Conservation (phyloP, 116 monocot species). For the Iris pallida region DNA sequence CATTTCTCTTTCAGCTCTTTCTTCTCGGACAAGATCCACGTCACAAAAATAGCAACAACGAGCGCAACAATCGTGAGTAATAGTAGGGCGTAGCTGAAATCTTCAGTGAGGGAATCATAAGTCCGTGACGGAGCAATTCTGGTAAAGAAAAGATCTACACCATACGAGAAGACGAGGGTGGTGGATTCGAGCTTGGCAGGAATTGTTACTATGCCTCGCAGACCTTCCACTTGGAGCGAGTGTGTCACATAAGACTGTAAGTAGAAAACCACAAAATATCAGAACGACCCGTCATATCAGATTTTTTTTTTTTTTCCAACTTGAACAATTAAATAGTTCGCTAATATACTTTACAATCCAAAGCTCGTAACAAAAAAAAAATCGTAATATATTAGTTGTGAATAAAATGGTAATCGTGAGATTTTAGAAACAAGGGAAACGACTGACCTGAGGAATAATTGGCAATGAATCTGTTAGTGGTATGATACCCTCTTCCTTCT, state of each 20-base stretch:
- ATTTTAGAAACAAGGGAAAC: slow-evolving; percentile 11
- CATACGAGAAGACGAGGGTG: slow-evolving; percentile 74
- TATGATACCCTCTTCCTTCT: slow-evolving; percentile 95
- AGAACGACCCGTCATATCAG: not conserved
- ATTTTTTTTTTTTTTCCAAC: not conserved
- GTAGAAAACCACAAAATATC: not conserved
- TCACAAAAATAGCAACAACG: slow-evolving; percentile 66
- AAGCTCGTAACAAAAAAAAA: not conserved
- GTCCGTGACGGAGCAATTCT: slow-evolving; percentile 77
- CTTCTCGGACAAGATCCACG: slow-evolving; percentile 72
- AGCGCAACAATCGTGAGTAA: slow-evolving; percentile 78
- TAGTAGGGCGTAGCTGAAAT: slow-evolving; percentile 89
- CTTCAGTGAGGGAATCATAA: slow-evolving; percentile 90
- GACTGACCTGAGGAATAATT: slow-evolving; percentile 77
- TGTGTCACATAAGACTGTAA: slow-evolving; percentile 90
- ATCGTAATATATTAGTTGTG: not conserved
- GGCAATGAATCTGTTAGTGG: slow-evolving; percentile 85
- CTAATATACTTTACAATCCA: not conserved
- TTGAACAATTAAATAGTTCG: too few relatives aligned
- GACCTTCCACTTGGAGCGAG: slow-evolving; percentile 82
- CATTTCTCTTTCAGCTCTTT: slow-evolving; percentile 81
- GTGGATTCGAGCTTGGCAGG: slow-evolving; percentile 91
- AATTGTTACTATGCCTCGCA: slow-evolving; percentile 61
- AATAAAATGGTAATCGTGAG: slow-evolving; percentile 3
- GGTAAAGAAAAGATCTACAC: slow-evolving; percentile 84